Evolutionary conservation across 345 rosid species (phyloP).

Genomic region (Sapria himalayana): DNA sequence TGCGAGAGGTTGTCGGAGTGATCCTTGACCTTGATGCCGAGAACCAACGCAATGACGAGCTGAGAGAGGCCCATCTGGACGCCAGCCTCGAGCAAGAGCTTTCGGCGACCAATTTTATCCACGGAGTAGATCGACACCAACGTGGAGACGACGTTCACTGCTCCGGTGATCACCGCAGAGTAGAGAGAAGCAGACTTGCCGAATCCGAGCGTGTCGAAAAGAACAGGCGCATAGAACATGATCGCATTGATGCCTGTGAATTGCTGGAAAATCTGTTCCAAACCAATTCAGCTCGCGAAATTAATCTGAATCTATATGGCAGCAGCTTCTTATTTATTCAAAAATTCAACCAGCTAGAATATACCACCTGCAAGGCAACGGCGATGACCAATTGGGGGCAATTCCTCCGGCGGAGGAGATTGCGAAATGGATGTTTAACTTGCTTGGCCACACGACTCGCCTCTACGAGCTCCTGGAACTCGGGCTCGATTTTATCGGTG

Average conservation of each 20-base stretch:
- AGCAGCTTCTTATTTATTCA: no score
- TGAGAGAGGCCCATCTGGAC: conserved; percentile 86
- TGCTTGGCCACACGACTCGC: conserved; percentile 71
- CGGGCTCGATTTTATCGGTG: conserved; percentile 61
- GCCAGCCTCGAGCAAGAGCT: conserved; percentile 74
- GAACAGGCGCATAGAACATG: conserved; percentile 90
- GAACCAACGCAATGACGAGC: conserved; percentile 39
- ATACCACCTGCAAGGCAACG: conserved; percentile 52
- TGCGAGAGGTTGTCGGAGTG: conserved; percentile 24
- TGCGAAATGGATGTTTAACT: conserved; percentile 82
- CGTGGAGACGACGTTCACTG: conserved; percentile 74
- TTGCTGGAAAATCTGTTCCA: conserved; percentile 67
- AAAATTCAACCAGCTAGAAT: no score
- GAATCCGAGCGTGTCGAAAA: conserved; percentile 62
- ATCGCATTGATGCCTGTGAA: conserved; percentile 88
- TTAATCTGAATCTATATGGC: background rate
- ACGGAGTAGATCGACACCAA: conserved; percentile 66
- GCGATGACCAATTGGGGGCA: conserved; percentile 70
- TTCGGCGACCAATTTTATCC: conserved; percentile 66
- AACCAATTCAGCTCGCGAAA: no score
- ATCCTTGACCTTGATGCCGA: conserved; percentile 61
- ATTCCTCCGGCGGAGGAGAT: conserved; percentile 51
- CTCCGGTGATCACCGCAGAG: conserved; percentile 84
- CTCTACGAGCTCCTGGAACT: conserved; percentile 67
- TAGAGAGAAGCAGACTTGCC: conserved; percentile 66